A percentile compares a stretch with the other conserved stretches of the same genome.
phyloP scores from a whole-genome alignment of 1,139 yeast species.

The Candida tropicalis region DNA sequence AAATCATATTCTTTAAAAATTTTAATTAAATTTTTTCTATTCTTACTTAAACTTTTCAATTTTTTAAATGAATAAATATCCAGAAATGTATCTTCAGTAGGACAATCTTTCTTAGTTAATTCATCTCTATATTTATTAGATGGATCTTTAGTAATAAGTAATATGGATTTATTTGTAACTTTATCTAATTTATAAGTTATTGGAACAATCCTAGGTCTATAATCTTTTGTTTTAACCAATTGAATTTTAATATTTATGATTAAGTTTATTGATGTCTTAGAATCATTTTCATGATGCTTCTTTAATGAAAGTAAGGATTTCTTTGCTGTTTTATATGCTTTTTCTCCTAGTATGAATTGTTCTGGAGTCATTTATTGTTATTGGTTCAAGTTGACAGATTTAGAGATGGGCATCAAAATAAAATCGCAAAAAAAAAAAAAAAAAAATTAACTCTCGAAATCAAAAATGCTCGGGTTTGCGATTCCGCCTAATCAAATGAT shows the following conservation, averaged over 20 bases:
- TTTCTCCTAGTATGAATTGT: conserved; percentile 27
- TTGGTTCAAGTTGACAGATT: neutral
- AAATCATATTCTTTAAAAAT: conserved; percentile 63
- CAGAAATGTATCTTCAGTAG: conserved; percentile 61
- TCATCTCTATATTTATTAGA: conserved; percentile 53
- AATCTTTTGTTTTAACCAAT: conserved; percentile 52
- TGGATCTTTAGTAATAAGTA: conserved; percentile 72
- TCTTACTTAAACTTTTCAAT: conserved; percentile 48
- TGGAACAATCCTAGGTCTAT: conserved; percentile 67
- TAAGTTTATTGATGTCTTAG: conserved; percentile 38
- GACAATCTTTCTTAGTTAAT: conserved; percentile 48
- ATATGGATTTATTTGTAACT: conserved; percentile 49
- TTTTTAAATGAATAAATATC: conserved; percentile 61
- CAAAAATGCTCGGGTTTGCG: too few relatives aligned
- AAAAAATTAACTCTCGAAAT: conserved; percentile 5
- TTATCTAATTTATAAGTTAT: conserved; percentile 53
- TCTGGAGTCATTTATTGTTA: conserved; percentile 1
- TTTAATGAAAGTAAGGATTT: conserved; percentile 28
- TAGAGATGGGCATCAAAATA: conserved; percentile 6
- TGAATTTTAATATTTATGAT: conserved; percentile 57
- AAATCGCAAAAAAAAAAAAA: neutral
- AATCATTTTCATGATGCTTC: conserved; percentile 12
- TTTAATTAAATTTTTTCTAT: conserved; percentile 42
- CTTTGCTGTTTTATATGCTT: conserved; percentile 25
- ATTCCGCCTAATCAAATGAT: too few relatives aligned